A percentile compares a stretch with the other conserved stretches of the same genome.
Conservation (phyloP, 805 yeast genomes). For the Yamadazyma endophytica region DNA sequence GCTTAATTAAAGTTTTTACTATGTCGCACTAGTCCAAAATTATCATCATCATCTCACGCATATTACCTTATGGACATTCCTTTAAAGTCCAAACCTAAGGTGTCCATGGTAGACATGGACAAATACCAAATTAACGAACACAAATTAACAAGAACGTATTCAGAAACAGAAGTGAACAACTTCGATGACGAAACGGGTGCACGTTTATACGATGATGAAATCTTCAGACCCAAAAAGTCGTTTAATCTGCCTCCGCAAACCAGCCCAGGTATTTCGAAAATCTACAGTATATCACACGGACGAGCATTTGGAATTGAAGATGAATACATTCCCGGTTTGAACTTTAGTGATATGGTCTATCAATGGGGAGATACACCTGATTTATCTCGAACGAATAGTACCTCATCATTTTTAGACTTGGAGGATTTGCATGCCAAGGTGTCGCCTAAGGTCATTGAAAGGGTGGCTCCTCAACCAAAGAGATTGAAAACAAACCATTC, state of each 20-base stretch:
- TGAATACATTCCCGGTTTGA: slow-evolving; percentile 73
- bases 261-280: slow-evolving; percentile 13
- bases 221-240: slow-evolving; percentile 38
- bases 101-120: slow-evolving; percentile 28
- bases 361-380: slow-evolving; percentile 39
- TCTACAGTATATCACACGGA: slow-evolving; percentile 32
- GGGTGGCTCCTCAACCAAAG: slow-evolving; percentile 1
- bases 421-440: slow-evolving; percentile 40
- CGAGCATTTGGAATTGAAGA: slow-evolving; percentile 55
- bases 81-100: slow-evolving; percentile 36
- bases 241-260: too few species aligned
- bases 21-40: too few species aligned
- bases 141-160: slow-evolving; percentile 51
- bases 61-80: slow-evolving; percentile 43
- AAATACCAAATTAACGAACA: slow-evolving; percentile 15
- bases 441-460: slow-evolving; percentile 37
- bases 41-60: too few species aligned
- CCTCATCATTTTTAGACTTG: slow-evolving; percentile 37
- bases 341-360: slow-evolving; percentile 45
- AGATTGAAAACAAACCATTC: slow-evolving; percentile 7
- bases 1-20: too few species aligned
- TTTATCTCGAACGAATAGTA: slow-evolving; percentile 16
- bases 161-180: slow-evolving; percentile 61
- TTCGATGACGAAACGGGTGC: slow-evolving; percentile 54
- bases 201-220: slow-evolving; percentile 50